phyloP scores from a whole-genome alignment of 805 yeast genomes.

The Debaryomyces tyrocola region DNA sequence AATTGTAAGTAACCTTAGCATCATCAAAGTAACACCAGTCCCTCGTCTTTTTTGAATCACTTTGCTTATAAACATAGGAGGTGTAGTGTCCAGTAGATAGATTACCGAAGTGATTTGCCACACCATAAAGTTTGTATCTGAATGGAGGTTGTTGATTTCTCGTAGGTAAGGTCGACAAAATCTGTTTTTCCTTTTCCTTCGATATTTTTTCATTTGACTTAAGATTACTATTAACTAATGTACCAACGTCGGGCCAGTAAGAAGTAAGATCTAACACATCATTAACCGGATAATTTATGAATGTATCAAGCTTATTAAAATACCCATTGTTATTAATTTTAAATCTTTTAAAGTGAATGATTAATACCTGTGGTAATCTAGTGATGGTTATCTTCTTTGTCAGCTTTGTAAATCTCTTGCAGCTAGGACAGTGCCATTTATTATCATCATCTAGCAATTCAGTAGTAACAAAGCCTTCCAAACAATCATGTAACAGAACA shows the following conservation, averaged over 20 bases:
- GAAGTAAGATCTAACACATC: slow-evolving; percentile 58
- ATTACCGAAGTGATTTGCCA: slow-evolving; percentile 81
- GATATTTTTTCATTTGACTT: slow-evolving; percentile 20
- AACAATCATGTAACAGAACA: slow-evolving; percentile 57
- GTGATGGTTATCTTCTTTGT: slow-evolving; percentile 72
- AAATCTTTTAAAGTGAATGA: slow-evolving; percentile 86
- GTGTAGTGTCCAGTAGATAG: slow-evolving; percentile 90
- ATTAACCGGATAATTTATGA: slow-evolving; percentile 65
- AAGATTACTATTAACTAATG: slow-evolving; percentile 17
- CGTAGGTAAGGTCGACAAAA: slow-evolving; percentile 51
- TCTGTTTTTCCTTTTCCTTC: slow-evolving; percentile 42
- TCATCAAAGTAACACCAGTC: slow-evolving; percentile 89
- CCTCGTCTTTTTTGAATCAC: slow-evolving; percentile 38
- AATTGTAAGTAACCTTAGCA: slow-evolving; percentile 57
- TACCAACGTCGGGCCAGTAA: slow-evolving; percentile 66
- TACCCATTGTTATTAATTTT: slow-evolving; percentile 46
- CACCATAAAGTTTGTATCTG: slow-evolving; percentile 72
- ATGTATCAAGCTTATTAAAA: slow-evolving; percentile 60
- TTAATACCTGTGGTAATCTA: slow-evolving; percentile 72
- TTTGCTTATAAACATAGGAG: slow-evolving; percentile 64
- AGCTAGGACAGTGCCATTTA: slow-evolving; percentile 80
- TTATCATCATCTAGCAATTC: slow-evolving; percentile 77
- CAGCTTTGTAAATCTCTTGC: slow-evolving; percentile 62
- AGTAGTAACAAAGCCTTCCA: slow-evolving; percentile 71
- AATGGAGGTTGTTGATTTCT: slow-evolving; percentile 83